Conservation (phyloP, 1,284 basidiomycete genomes). For the Leccinum pseudoinsigne region DNA sequence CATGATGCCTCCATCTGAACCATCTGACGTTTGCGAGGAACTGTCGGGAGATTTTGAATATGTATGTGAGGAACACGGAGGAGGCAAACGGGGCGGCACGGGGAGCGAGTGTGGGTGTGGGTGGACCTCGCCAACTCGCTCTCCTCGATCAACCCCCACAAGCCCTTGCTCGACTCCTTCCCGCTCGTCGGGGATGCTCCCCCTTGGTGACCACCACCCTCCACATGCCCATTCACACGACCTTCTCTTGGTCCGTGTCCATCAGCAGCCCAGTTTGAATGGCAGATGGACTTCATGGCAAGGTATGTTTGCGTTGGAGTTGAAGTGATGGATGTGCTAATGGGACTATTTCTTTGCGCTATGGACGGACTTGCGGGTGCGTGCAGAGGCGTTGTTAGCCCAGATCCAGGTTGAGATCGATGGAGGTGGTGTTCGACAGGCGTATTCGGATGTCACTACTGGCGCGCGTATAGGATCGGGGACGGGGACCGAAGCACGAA, state of each 20-base stretch:
- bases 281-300: conserved; percentile 50
- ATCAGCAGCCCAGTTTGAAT: conserved; percentile 40
- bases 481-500: background rate
- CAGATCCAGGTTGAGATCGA: conserved; percentile 40
- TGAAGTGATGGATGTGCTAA: background rate
- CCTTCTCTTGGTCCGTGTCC: background rate
- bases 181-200: conserved; percentile 25
- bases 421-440: conserved; percentile 26
- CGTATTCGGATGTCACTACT: background rate
- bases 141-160: conserved; percentile 79
- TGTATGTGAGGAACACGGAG: conserved; percentile 91
- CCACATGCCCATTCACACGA: conserved; percentile 1
- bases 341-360: background rate
- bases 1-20: conserved; percentile 85
- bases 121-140: conserved; percentile 68
- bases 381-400: conserved; percentile 47
- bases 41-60: conserved; percentile 76
- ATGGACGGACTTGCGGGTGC: conserved; percentile 25
- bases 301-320: conserved; percentile 39
- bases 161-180: conserved; percentile 53
- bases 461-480: background rate
- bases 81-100: conserved; percentile 56
- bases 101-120: conserved; percentile 14
- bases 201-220: conserved; percentile 8
- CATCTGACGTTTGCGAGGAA: conserved; percentile 75